These are phyloP conservation scores for Penicillium sp. DNA, from an alignment of 2,329 filamentous ascomycete species.

Conservation along the genomic window DNA sequence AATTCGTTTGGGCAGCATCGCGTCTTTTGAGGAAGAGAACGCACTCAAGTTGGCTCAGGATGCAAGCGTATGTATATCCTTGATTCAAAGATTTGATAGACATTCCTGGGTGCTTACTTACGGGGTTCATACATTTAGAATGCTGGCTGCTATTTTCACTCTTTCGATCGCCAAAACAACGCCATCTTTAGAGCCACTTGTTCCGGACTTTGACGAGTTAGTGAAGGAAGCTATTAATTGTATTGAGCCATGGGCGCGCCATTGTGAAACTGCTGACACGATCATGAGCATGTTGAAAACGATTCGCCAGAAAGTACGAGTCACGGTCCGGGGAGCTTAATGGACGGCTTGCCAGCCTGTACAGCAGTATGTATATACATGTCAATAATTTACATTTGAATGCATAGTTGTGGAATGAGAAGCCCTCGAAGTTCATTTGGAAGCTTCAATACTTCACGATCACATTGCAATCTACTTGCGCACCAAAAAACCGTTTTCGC, in stretches of 20 bases:
- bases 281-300: conserved; percentile 18
- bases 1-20: conserved; percentile 13
- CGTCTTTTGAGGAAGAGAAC: conserved; percentile 14
- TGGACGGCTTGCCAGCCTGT: background rate
- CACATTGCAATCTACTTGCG: too few relatives aligned
- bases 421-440: background rate
- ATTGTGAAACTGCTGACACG: conserved; percentile 16
- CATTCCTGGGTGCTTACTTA: background rate
- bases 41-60: conserved; percentile 15
- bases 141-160: conserved; percentile 18
- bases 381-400: background rate
- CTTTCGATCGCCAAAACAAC: conserved; percentile 19
- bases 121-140: background rate
- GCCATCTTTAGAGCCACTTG: conserved; percentile 11
- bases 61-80: conserved; percentile 15
- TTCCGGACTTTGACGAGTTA: conserved; percentile 17
- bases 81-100: background rate
- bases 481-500: conserved; percentile 6
- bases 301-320: conserved; percentile 16
- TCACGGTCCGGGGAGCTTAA: conserved; percentile 1
- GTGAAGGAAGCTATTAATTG: conserved; percentile 13
- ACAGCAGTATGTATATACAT: background rate
- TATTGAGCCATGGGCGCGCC: conserved; percentile 14
- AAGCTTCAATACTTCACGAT: background rate
- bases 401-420: background rate